phyloP scores from a whole-genome alignment of 768 basidiomycete species.

The Naganishia randhawae region DNA sequence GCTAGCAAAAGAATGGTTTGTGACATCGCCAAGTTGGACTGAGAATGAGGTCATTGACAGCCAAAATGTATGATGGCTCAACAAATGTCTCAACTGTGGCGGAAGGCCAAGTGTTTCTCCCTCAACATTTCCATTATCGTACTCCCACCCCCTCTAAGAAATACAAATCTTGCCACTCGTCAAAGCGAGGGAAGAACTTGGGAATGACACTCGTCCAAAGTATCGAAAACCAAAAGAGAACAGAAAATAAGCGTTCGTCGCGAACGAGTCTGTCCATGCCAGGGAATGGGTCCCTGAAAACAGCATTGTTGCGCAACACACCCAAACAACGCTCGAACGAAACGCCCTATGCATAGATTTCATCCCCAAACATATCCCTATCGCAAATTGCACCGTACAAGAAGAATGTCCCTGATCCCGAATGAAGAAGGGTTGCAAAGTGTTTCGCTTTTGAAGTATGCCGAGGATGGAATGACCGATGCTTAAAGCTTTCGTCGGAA shows the following conservation, averaged over 20 bases:
- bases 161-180: slow-evolving; percentile 22
- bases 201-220: slow-evolving; percentile 8
- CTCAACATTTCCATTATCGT: slow-evolving; percentile 6
- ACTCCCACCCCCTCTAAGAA: slow-evolving; percentile 11
- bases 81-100: too few species aligned
- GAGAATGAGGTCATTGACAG: too few species aligned
- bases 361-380: slow-evolving; percentile 24
- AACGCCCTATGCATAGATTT: slow-evolving; percentile 21
- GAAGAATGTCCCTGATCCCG: slow-evolving; percentile 22
- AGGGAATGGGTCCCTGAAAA: not conserved
- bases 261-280: not conserved
- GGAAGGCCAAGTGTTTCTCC: too few species aligned
- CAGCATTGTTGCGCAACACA: not conserved
- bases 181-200: not conserved
- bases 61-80: too few species aligned
- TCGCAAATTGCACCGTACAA: slow-evolving; percentile 21
- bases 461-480: slow-evolving; percentile 9
- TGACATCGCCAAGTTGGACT: too few species aligned
- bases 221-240: slow-evolving; percentile 12
- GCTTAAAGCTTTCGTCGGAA: slow-evolving; percentile 77
- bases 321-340: not conserved
- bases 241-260: not conserved
- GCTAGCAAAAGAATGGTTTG: too few species aligned
- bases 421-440: slow-evolving; percentile 22
- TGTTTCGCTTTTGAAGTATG: slow-evolving; percentile 23